Evolutionary conservation across 1,284 basidiomycete genomes (phyloP).

Genomic region (Tylopilus sp.): DNA sequence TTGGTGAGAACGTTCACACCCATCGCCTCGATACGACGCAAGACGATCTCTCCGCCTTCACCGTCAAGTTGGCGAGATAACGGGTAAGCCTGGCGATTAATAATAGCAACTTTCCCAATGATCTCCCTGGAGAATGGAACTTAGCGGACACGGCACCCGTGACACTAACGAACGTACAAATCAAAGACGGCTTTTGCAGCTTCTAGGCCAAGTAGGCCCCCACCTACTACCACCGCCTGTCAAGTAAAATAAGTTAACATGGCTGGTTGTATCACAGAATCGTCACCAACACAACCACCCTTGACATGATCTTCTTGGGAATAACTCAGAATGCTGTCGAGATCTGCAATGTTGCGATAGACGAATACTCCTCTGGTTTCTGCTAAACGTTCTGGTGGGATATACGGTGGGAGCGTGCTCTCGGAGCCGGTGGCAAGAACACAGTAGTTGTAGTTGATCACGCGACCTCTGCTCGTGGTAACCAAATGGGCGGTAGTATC

Average conservation of each 20-base stretch:
- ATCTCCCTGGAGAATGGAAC: conserved; percentile 20
- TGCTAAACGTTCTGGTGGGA: conserved; percentile 40
- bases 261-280: not conserved
- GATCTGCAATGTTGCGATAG: conserved; percentile 68
- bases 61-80: conserved; percentile 70
- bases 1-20: conserved; percentile 60
- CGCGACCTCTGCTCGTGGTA: conserved; percentile 45
- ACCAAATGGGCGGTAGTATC: conserved; percentile 45
- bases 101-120: conserved; percentile 46
- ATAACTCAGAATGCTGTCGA: conserved; percentile 60
- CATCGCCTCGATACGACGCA: conserved; percentile 62
- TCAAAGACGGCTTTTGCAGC: conserved; percentile 18
- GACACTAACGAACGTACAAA: conserved; percentile 1
- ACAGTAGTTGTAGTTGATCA: conserved; percentile 57
- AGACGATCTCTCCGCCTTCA: conserved; percentile 66
- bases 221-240: conserved; percentile 16
- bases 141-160: not conserved
- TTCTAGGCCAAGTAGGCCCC: conserved; percentile 16
- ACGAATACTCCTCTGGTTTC: conserved; percentile 59
- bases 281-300: conserved; percentile 25
- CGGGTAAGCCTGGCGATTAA: conserved; percentile 61
- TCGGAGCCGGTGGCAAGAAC: conserved; percentile 72
- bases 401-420: conserved; percentile 64
- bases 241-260: not conserved
- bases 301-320: conserved; percentile 44